Evolutionary conservation across 805 yeast species (phyloP), one percentile per base, ranked within the genome.

Genomic region (Zygosaccharomyces kombuchaensis): DNA sequence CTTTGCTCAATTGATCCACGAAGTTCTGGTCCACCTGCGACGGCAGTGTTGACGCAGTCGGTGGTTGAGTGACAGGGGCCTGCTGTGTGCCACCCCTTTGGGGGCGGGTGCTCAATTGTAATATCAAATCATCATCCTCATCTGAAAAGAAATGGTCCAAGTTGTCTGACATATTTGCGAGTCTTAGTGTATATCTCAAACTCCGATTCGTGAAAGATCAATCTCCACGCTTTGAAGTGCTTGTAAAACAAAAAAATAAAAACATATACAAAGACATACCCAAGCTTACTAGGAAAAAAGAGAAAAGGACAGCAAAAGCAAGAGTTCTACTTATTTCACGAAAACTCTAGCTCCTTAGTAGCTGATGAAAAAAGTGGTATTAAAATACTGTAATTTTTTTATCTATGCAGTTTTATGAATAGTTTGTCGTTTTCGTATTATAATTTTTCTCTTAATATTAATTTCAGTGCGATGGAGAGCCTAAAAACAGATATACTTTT

Each of bases 31-130:
- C 36, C 29, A 31, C 17, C 19, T 19, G 29, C 8, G 34, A 30
- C 26, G 36, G 36, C 26, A 35, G 37, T 44, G 13, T 14, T 13
- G n/a, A 13, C 32, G 14, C 16, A 7, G 32, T 7, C 13, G 10
- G 16, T 9, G 34, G 9, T 12, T 37, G 25, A 13, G 10, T 9
- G 12, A 7, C 14, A 22, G 23, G 25, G n/a, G 13, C 27, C 30
- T 34, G 36, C 32, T 41, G 53, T 6, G 39, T 36, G 12, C 36
- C 44, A 17, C 34, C 40, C 47, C 51, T 60, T 30, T 65, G 67
- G 0, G 75, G 75, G 40, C 64, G 68, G 22, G 64, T 59, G 6
- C 75, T 74, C 9, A 82, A 63, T n/a, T 76, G 77, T 36, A 77
- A 60, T 23, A 81, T 59, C 32, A 70, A 63, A 52, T 67, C 70